Evolutionary conservation across 495 filamentous ascomycete genomes (phyloP).

Genomic region (Penicillium nucicola): DNA sequence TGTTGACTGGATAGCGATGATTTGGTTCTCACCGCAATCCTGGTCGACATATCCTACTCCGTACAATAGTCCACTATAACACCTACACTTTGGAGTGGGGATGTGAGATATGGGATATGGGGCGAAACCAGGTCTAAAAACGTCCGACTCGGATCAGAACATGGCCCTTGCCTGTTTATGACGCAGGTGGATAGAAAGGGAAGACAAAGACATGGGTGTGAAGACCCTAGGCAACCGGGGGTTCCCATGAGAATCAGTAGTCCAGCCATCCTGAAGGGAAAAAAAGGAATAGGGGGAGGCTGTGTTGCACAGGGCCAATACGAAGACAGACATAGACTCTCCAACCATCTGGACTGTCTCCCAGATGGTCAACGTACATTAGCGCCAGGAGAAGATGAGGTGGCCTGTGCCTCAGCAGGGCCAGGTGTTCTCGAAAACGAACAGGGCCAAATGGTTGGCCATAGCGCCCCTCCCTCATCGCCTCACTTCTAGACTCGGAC

Average conservation of each 20-base stretch:
- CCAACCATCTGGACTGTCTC: neutral
- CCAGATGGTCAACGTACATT: slow-evolving; percentile 5
- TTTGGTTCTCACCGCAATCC: slow-evolving; percentile 1
- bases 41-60: neutral
- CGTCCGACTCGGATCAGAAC: neutral
- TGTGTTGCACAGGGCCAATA: no score
- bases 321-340: no score
- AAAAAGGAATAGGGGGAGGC: no score
- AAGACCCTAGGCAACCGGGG: neutral
- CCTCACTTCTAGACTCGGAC: slow-evolving; percentile 2
- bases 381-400: slow-evolving; percentile 11
- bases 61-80: neutral
- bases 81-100: no score
- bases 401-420: slow-evolving; percentile 6
- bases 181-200: slow-evolving; percentile 4
- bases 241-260: no score
- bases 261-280: neutral
- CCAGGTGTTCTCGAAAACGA: slow-evolving; percentile 1
- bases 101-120: neutral
- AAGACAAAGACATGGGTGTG: neutral
- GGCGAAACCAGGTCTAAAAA: neutral
- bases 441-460: slow-evolving; percentile 8
- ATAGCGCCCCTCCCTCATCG: slow-evolving; percentile 9
- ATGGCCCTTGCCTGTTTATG: slow-evolving; percentile 8
- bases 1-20: neutral